Evolutionary conservation across 2,329 filamentous ascomycete genomes (phyloP).

Genomic region (Fusarium sp.): DNA sequence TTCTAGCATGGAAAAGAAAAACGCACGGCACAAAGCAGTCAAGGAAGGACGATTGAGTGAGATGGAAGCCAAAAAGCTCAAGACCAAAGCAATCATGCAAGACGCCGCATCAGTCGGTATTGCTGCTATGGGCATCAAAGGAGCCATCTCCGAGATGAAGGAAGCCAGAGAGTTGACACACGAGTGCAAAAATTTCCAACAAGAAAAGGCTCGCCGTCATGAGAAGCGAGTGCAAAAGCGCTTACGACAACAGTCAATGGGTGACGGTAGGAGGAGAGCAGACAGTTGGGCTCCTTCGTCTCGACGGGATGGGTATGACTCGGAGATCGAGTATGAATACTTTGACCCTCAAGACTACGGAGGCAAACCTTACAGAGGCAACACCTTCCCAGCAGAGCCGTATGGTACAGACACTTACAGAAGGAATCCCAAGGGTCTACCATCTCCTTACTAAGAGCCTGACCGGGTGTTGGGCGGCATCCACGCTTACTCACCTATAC

Average conservation of each 20-base stretch:
- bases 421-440: slow-evolving; percentile 44
- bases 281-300: slow-evolving; percentile 56
- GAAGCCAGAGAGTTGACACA: slow-evolving; percentile 61
- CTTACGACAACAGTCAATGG: slow-evolving; percentile 32
- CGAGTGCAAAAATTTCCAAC: slow-evolving; percentile 59
- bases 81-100: slow-evolving; percentile 64
- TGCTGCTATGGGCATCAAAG: slow-evolving; percentile 66
- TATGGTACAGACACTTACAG: slow-evolving; percentile 28
- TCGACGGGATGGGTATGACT: slow-evolving; percentile 53
- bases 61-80: slow-evolving; percentile 64
- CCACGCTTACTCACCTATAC: background rate
- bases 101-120: slow-evolving; percentile 68
- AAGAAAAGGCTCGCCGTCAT: slow-evolving; percentile 60
- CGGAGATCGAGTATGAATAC: slow-evolving; percentile 51
- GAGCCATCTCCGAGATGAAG: slow-evolving; percentile 65
- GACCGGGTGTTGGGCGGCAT: background rate
- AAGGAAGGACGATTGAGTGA: slow-evolving; percentile 61
- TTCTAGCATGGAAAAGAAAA: slow-evolving; percentile 66
- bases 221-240: slow-evolving; percentile 55
- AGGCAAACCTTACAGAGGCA: slow-evolving; percentile 41
- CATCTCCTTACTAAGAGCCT: slow-evolving; percentile 41
- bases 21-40: slow-evolving; percentile 62
- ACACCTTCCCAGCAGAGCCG: slow-evolving; percentile 27
- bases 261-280: slow-evolving; percentile 52
- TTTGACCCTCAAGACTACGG: slow-evolving; percentile 55